These are phyloP conservation scores for Pichia membranifaciens DNA, from an alignment of 805 yeast species.

Conservation along the genomic window DNA sequence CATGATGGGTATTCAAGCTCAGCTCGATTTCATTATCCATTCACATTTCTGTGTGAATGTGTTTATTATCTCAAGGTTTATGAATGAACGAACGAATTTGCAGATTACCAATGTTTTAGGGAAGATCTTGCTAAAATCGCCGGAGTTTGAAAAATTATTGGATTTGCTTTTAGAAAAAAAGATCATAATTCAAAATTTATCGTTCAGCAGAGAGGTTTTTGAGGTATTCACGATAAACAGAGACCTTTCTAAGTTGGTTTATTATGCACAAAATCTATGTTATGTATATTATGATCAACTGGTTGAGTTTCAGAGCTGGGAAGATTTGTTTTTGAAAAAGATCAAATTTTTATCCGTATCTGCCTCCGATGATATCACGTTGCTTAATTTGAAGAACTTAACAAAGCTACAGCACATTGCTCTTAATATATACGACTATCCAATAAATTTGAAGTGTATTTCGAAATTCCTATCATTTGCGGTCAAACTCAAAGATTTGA, in stretches of 20 bases:
- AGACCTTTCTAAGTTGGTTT: not conserved
- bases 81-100: constrained; percentile 1
- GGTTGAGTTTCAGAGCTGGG: constrained; percentile 2
- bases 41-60: constrained; percentile 2
- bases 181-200: constrained; percentile 4
- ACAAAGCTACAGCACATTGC: not conserved
- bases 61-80: constrained; percentile 5
- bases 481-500: constrained; percentile 1
- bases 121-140: constrained; percentile 1
- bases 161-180: not conserved
- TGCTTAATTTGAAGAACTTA: not conserved
- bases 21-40: not conserved
- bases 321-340: not conserved
- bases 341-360: constrained; percentile 5
- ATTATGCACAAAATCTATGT: not conserved
- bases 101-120: constrained; percentile 3
- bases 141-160: not conserved
- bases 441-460: constrained; percentile 3
- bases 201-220: constrained; percentile 6
- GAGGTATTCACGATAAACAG: not conserved
- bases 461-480: constrained; percentile 3
- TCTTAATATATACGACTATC: constrained; percentile 7
- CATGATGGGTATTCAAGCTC: not conserved
- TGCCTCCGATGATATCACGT: constrained; percentile 1
- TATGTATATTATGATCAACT: constrained; percentile 7